Evolutionary conservation across 1,284 basidiomycete species (phyloP).

Genomic region (Vanrija humicola): DNA sequence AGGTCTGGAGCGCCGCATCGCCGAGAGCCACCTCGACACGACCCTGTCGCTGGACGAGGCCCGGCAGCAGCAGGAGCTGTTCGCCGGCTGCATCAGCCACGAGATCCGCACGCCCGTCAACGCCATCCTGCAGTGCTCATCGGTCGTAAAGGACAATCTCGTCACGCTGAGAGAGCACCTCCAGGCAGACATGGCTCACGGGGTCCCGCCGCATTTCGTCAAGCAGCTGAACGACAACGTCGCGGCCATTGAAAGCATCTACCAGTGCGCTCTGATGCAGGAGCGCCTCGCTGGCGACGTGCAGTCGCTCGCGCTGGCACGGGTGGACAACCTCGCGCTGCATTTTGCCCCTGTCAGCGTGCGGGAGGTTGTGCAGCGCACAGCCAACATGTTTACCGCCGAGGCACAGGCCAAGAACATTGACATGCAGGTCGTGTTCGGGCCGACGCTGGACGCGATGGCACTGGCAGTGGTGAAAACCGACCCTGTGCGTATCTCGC

Average conservation of each 20-base stretch:
- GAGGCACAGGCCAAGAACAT: conserved; percentile 29
- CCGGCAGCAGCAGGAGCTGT: conserved; percentile 29
- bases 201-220: conserved; percentile 26
- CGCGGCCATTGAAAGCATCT: conserved; percentile 32
- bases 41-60: conserved; percentile 11
- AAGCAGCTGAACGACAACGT: conserved; percentile 39
- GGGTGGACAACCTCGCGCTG: conserved; percentile 34
- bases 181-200: conserved; percentile 25
- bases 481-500: conserved; percentile 35
- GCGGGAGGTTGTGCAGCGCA: conserved; percentile 28
- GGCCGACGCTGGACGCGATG: conserved; percentile 7
- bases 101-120: conserved; percentile 33
- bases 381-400: conserved; percentile 15
- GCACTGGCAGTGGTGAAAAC: conserved; percentile 18
- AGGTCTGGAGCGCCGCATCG: conserved; percentile 14
- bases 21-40: conserved; percentile 6
- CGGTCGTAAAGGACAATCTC: conserved; percentile 32
- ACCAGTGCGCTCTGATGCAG: conserved; percentile 48
- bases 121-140: conserved; percentile 32
- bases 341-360: conserved; percentile 35
- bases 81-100: conserved; percentile 34
- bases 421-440: conserved; percentile 17
- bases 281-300: conserved; percentile 51
- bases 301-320: conserved; percentile 47
- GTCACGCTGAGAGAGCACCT: conserved; percentile 20